phyloP scores from a whole-genome alignment of 495 filamentous ascomycete genomes.

The Terfezia claveryi region DNA sequence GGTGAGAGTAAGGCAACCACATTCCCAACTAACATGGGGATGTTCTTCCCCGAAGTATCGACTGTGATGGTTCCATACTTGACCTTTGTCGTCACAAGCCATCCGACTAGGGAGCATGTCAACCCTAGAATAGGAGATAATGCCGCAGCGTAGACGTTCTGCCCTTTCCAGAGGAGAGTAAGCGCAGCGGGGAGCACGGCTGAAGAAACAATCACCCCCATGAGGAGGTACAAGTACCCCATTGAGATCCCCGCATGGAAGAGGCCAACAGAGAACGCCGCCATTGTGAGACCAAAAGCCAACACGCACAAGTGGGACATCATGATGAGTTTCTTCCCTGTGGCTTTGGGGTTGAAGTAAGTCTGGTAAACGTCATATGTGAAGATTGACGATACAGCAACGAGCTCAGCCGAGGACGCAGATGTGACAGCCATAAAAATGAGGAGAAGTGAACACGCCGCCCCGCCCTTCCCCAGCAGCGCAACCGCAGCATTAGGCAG shows the following conservation, averaged over 20 bases:
- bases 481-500: constrained; percentile 76
- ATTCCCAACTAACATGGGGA: constrained; percentile 64
- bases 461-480: constrained; percentile 73
- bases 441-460: constrained; percentile 59
- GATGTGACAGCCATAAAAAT: constrained; percentile 94
- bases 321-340: constrained; percentile 62
- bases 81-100: constrained; percentile 74
- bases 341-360: constrained; percentile 38
- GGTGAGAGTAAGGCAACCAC: constrained; percentile 64
- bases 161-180: constrained; percentile 59
- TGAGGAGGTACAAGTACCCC: constrained; percentile 57
- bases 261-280: constrained; percentile 60
- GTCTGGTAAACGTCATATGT: constrained; percentile 82
- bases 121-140: constrained; percentile 60
- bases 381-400: constrained; percentile 79
- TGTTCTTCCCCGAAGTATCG: constrained; percentile 52
- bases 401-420: constrained; percentile 71
- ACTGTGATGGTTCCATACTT: constrained; percentile 54
- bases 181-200: constrained; percentile 68
- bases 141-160: constrained; percentile 60
- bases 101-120: constrained; percentile 53
- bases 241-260: constrained; percentile 39
- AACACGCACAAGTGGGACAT: constrained; percentile 62
- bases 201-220: constrained; percentile 77
- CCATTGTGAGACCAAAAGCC: constrained; percentile 61